phyloP scores from a whole-genome alignment of 2,329 filamentous ascomycete species.

The Cadophora gregata region DNA sequence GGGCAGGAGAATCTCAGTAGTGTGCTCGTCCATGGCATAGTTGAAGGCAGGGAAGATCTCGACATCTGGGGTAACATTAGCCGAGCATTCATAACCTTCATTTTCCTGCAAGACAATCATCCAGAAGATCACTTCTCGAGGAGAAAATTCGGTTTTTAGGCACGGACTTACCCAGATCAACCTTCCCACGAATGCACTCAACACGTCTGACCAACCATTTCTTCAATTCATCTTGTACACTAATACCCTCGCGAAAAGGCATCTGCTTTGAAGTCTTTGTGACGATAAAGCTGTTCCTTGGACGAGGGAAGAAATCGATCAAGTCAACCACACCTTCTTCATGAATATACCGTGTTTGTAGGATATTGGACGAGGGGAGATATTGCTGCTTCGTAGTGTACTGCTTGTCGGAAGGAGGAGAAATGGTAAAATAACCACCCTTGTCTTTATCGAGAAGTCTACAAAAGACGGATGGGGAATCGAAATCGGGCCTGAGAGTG shows the following conservation, averaged over 20 bases:
- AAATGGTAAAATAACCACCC: constrained; percentile 75
- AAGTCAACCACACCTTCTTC: constrained; percentile 77
- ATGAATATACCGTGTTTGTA: constrained; percentile 79
- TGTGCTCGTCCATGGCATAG: constrained; percentile 69
- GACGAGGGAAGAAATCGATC: constrained; percentile 77
- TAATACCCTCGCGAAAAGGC: constrained; percentile 59
- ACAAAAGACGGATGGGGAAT: constrained; percentile 78
- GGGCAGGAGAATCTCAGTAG: constrained; percentile 58
- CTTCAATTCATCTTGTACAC: constrained; percentile 67
- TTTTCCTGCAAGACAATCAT: too few species aligned
- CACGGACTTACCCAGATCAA: constrained; percentile 59
- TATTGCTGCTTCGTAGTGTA: constrained; percentile 81
- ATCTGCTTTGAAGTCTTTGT: constrained; percentile 55
- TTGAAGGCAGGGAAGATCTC: constrained; percentile 77
- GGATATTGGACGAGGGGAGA: constrained; percentile 74
- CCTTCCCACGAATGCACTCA: constrained; percentile 72
- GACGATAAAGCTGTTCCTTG: constrained; percentile 62
- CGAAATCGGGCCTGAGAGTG: constrained; percentile 70
- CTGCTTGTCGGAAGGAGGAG: constrained; percentile 55
- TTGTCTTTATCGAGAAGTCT: constrained; percentile 76
- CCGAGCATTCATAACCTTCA: neutral
- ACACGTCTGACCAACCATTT: constrained; percentile 74
- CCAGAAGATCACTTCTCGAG: neutral
- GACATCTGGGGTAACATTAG: constrained; percentile 53
- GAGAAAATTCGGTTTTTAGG: too few species aligned